Base-by-base conservation (phyloP, 805 yeast genomes). In the Saturnispora sekii region DNA sequence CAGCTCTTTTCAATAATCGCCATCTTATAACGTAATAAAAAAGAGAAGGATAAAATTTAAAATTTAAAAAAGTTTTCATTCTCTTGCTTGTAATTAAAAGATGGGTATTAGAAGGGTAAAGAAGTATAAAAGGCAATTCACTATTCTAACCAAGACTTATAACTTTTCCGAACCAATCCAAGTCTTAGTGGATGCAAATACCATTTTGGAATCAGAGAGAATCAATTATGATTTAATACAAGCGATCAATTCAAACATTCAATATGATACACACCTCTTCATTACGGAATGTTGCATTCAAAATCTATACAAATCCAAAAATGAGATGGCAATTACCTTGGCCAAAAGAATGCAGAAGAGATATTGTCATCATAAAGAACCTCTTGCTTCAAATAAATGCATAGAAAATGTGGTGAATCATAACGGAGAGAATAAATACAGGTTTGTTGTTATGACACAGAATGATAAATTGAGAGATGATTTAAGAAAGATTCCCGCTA, bases 201-300 rank as follows among this genome's bases (percentile, higher is more conserved):
- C 88, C 9, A 77, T 93, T 5, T 62, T 77, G 31, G 79, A 75
- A 35, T 78, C 87, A 36, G 76, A 74, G 48, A 71, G 74, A 47
- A 73, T 85, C 12, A 80, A 81, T 45, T 86, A 76, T 61, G 88
- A 90, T 61, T 64, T 93, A n/a, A 70, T 68, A n/a, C 84, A 84
- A 57, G 95, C 93, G 10, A 67, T 93, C 30, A 69, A 77, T 46
- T 69, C 93, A 50, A 86, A 96, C 0, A 66, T 90, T 11, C 97
- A 90, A 61, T 85, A 80, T 10, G 89, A 84, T 54, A 76, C 80
- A 29, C 93, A 90, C 57, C 84, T 86, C 16, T 76, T 93, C 94
- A 84, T 93, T 44, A 87, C 98, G 2, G 97, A 93, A 62, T 93
- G 98, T 60, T 84, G 95, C 55, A 86, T 93, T 73, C 87, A 87